Evolutionary conservation across 1,284 basidiomycete species (phyloP).

Genomic region (Irpex lacteus): DNA sequence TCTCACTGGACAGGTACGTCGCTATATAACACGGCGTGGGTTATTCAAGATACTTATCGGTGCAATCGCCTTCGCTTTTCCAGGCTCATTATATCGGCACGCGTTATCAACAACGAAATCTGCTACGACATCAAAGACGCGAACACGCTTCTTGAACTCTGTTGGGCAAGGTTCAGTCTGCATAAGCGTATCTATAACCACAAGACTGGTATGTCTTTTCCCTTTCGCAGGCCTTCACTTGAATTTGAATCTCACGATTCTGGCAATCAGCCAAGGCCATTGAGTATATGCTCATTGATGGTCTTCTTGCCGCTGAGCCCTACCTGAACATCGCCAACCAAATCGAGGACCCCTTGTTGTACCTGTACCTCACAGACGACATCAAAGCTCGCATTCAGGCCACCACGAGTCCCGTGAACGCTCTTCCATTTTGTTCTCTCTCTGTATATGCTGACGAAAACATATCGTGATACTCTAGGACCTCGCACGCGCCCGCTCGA

Average conservation of each 20-base stretch:
- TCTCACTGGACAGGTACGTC: conserved; percentile 49
- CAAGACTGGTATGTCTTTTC: conserved; percentile 55
- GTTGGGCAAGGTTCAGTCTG: conserved; percentile 66
- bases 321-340: conserved; percentile 54
- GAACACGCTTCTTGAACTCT: conserved; percentile 71
- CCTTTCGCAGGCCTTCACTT: too few species aligned
- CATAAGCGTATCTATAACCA: conserved; percentile 79
- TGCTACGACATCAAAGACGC: conserved; percentile 80
- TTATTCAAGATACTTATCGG: too few species aligned
- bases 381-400: conserved; percentile 59
- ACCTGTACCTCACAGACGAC: conserved; percentile 63
- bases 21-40: neutral
- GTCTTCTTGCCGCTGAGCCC: conserved; percentile 61
- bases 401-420: conserved; percentile 46
- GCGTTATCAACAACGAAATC: conserved; percentile 69
- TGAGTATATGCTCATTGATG: conserved; percentile 79
- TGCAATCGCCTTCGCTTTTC: neutral
- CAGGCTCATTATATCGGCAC: conserved; percentile 68
- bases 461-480: conserved; percentile 38
- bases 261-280: conserved; percentile 59
- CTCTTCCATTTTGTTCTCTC: neutral
- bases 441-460: neutral
- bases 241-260: neutral
- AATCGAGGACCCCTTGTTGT: conserved; percentile 57
- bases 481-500: conserved; percentile 52